Evolutionary conservation across 2,329 filamentous ascomycete genomes (phyloP), one percentile per base, ranked within the genome.

Genomic region (Exophiala lecanii-corni): DNA sequence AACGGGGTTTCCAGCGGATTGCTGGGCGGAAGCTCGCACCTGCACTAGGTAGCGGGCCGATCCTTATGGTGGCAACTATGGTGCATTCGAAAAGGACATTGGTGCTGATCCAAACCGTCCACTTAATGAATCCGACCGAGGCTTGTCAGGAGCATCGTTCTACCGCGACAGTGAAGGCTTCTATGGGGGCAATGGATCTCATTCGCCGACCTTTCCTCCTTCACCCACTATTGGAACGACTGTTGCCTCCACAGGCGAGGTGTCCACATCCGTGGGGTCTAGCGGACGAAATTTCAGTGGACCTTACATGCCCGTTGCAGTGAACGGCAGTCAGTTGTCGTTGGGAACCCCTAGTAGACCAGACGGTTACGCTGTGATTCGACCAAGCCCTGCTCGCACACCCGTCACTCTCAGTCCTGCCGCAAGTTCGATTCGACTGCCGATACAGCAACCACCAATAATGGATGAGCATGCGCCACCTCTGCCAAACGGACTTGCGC

Each of bases 1-100:
- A 73, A 46, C 65, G 68, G 6, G 70, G 70, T 2, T 73, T 73
- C 49, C 69, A 72, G 47, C 71, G 70, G 50, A 63, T 73, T 17
- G 68, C 68, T 5, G 70, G 70, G 9, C 61, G 70, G 19, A 73
- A 73, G 43, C 65, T 73, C 13, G 60, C 64, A 10, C 66, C 70
- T 2, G 69, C 71, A 2, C 57, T 72, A n/a, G 62, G 62, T 13
- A 64, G 66, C 17, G 68, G 9, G 69, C 69, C 19, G 69, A 72
- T 49, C 68, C 68, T 1, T 72, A 66, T 50, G 68, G 68, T 19
- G 55, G 55, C 9, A 53, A 55, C 23, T 57, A 54, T 43, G 51
- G 55, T 15, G 54, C 51, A 15, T 54, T 58, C 25, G 45, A 52
- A 18, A 57, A 59, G 35, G 56, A 58, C 19, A 38, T 44, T 31